These are phyloP conservation scores for Rhizoclosmatium globosum DNA, from an alignment of 192 early-diverging fungal species.

Conservation along the genomic window DNA sequence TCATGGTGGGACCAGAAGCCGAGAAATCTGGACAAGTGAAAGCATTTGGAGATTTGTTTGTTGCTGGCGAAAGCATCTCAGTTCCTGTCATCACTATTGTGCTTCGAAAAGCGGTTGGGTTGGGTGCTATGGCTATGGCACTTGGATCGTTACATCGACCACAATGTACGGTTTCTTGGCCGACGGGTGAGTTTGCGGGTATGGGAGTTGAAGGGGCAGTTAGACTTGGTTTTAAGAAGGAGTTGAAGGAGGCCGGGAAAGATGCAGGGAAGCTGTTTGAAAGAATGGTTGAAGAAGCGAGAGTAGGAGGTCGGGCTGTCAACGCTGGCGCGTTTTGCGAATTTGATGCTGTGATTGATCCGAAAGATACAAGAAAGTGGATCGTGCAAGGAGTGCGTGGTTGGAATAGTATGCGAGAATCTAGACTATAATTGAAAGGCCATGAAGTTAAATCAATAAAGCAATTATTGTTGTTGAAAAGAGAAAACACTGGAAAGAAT, in stretches of 20 bases:
- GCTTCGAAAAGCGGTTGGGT: conserved; percentile 36
- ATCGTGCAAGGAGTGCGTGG: conserved; percentile 32
- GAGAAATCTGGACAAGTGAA: conserved; percentile 38
- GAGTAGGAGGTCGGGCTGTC: conserved; percentile 21
- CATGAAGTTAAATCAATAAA: not conserved
- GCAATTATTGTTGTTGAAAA: too few species aligned
- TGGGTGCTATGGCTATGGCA: conserved; percentile 46
- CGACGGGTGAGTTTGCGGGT: conserved; percentile 40
- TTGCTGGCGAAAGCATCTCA: not conserved
- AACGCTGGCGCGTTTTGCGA: conserved; percentile 35
- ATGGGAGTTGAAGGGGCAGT: conserved; percentile 48
- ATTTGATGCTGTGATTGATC: conserved; percentile 48
- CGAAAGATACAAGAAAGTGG: conserved; percentile 47
- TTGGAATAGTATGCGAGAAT: not conserved
- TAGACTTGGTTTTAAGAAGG: conserved; percentile 41
- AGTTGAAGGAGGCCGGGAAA: conserved; percentile 23
- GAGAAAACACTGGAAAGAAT: too few species aligned
- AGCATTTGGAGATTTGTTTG: conserved; percentile 33
- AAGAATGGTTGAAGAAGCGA: conserved; percentile 19
- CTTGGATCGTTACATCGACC: conserved; percentile 37
- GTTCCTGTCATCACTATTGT: conserved; percentile 28
- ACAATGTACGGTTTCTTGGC: conserved; percentile 37
- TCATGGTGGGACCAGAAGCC: conserved; percentile 41
- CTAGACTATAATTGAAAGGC: not conserved
- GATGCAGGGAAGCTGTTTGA: conserved; percentile 23